Percentiles rank a stretch among this genome's conserved stretches.
These are phyloP conservation scores for Cairneyella variabilis DNA, from an alignment of 495 filamentous ascomycete genomes.

Conservation along the genomic window DNA sequence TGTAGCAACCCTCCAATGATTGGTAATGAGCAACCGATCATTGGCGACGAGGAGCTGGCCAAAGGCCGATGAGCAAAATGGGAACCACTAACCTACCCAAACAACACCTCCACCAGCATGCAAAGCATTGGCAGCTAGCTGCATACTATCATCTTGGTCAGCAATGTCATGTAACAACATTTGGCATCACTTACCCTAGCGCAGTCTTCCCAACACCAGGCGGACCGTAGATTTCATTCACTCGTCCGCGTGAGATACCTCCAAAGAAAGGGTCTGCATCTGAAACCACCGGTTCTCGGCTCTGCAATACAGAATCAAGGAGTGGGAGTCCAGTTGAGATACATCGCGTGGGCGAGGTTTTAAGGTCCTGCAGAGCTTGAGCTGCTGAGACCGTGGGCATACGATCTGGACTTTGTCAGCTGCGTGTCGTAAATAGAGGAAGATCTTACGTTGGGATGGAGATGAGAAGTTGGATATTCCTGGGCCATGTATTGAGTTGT, in stretches of 20 bases:
- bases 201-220: constrained; percentile 85
- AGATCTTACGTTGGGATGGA: constrained; percentile 11
- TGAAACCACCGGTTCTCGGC: constrained; percentile 6
- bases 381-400: constrained; percentile 87
- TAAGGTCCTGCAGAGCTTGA: constrained; percentile 67
- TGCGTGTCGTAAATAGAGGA: not conserved
- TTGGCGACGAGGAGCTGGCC: no score
- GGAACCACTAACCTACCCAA: constrained; percentile 72
- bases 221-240: constrained; percentile 88
- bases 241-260: constrained; percentile 69
- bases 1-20: no score
- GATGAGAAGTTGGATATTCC: constrained; percentile 23
- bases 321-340: constrained; percentile 63
- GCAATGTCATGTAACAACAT: not conserved
- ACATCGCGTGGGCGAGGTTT: constrained; percentile 41
- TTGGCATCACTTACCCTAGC: constrained; percentile 56
- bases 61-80: no score
- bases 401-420: constrained; percentile 49
- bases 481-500: constrained; percentile 22
- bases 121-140: constrained; percentile 61
- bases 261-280: constrained; percentile 14
- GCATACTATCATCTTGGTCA: constrained; percentile 39
- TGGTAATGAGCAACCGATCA: no score
- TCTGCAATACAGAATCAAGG: constrained; percentile 54
- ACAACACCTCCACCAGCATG: constrained; percentile 60